phyloP scores from a whole-genome alignment of 1,284 basidiomycete species.

The Papiliotrema flavescens region DNA sequence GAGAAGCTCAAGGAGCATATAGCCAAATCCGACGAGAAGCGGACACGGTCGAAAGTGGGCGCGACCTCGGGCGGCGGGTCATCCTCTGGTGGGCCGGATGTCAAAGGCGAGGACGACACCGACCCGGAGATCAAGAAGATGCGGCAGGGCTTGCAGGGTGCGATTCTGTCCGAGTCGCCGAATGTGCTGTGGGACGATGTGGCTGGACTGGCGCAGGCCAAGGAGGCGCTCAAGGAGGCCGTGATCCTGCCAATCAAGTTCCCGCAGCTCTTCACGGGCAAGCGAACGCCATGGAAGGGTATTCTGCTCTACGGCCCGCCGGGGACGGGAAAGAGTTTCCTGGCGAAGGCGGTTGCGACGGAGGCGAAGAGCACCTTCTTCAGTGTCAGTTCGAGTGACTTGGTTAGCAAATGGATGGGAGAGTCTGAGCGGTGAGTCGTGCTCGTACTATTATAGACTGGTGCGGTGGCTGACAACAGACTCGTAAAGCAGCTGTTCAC shows the following conservation, averaged over 20 bases:
- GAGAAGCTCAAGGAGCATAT: conserved; percentile 89
- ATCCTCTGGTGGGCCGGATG: conserved; percentile 60
- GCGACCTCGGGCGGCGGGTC: conserved; percentile 53
- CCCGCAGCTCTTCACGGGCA: conserved; percentile 95
- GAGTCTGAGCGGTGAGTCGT: conserved; percentile 82
- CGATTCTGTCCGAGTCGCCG: conserved; percentile 90
- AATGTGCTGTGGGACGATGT: conserved; percentile 99
- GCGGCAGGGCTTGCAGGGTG: conserved; percentile 77
- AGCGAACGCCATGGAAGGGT: conserved; percentile 93
- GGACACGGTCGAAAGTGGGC: conserved; percentile 70
- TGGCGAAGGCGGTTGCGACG: conserved; percentile 97
- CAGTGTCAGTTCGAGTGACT: conserved; percentile 88
- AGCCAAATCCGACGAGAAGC: conserved; percentile 62
- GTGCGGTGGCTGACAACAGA: conserved; percentile 50
- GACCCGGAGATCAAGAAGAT: conserved; percentile 96
- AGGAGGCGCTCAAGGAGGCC: conserved; percentile 94
- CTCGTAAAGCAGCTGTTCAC: conserved; percentile 95
- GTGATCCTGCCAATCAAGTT: conserved; percentile 99
- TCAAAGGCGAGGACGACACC: conserved; percentile 62
- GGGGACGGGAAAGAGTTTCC: conserved; percentile 89
- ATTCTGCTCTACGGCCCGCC: conserved; percentile 95
- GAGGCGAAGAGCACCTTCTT: conserved; percentile 99
- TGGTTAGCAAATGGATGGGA: conserved; percentile 99
- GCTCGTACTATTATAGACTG: background rate
- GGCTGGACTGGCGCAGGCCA: conserved; percentile 88